Evolutionary conservation across 2,329 filamentous ascomycete genomes (phyloP).

Genomic region (Thielaviopsis punctulata): DNA sequence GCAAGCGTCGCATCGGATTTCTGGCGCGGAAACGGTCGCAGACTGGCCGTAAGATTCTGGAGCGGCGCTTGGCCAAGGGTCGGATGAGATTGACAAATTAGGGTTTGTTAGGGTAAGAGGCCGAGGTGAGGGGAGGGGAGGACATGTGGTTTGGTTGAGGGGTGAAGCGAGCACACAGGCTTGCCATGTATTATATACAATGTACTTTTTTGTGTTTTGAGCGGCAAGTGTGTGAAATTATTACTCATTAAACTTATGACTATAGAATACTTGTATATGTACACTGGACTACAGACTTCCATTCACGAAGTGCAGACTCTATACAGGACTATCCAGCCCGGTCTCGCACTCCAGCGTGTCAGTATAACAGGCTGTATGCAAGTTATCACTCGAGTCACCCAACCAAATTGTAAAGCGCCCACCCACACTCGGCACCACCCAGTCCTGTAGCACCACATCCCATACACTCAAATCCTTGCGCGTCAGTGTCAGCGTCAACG

Average conservation of each 20-base stretch:
- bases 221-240: not conserved
- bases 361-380: slow-evolving; percentile 18
- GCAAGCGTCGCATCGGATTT: slow-evolving; percentile 43
- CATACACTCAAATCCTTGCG: slow-evolving; percentile 58
- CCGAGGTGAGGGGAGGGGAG: not conserved
- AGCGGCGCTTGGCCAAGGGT: slow-evolving; percentile 35
- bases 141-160: not conserved
- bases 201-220: too few species aligned
- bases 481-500: slow-evolving; percentile 41
- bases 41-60: slow-evolving; percentile 35
- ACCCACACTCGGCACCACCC: slow-evolving; percentile 31
- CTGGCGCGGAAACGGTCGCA: slow-evolving; percentile 31
- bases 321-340: slow-evolving; percentile 6
- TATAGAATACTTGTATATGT: not conserved
- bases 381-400: slow-evolving; percentile 22
- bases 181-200: too few species aligned
- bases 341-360: slow-evolving; percentile 18
- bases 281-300: not conserved
- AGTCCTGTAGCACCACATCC: slow-evolving; percentile 51
- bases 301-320: not conserved
- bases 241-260: not conserved
- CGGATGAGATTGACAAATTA: slow-evolving; percentile 17
- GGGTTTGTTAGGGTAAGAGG: not conserved
- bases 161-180: not conserved
- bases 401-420: slow-evolving; percentile 24